These are phyloP conservation scores for Eucalyptus globulus DNA, from an alignment of 345 rosid species.

Conservation along the genomic window DNA sequence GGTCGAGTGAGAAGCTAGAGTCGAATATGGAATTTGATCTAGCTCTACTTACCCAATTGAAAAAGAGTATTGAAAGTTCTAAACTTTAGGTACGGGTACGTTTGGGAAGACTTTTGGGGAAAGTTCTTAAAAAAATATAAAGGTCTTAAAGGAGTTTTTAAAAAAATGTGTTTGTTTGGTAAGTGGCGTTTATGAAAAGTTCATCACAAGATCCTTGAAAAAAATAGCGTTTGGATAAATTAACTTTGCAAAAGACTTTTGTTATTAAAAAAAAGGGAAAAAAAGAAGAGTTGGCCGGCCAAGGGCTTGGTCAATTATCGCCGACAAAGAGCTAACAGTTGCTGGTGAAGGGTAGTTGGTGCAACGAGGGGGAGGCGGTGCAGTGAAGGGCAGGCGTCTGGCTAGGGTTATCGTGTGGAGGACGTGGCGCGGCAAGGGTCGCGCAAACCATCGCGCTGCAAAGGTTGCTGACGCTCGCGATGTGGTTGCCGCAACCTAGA, in stretches of 20 bases:
- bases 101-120: too few species aligned
- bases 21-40: background rate
- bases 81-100: rapidly evolving
- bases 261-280: too few species aligned
- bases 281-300: rapidly evolving
- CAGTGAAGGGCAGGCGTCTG: rapidly evolving
- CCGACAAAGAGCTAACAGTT: rapidly evolving
- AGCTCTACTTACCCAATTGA: background rate
- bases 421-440: rapidly evolving
- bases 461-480: rapidly evolving
- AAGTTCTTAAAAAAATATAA: rapidly evolving
- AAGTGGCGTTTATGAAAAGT: rapidly evolving
- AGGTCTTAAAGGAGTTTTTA: rapidly evolving
- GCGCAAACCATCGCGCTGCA: rapidly evolving
- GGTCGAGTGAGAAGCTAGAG: background rate
- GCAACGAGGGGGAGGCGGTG: rapidly evolving
- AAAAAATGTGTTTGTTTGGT: too few species aligned
- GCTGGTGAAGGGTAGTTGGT: rapidly evolving
- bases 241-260: too few species aligned
- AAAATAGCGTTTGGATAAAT: too few species aligned
- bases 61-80: background rate
- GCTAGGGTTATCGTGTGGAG: rapidly evolving
- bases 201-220: too few species aligned
- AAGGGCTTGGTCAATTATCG: too few species aligned
- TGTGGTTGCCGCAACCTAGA: rapidly evolving